Conservation (phyloP, 257 asterid species). For the Thymus mandschuricus region DNA sequence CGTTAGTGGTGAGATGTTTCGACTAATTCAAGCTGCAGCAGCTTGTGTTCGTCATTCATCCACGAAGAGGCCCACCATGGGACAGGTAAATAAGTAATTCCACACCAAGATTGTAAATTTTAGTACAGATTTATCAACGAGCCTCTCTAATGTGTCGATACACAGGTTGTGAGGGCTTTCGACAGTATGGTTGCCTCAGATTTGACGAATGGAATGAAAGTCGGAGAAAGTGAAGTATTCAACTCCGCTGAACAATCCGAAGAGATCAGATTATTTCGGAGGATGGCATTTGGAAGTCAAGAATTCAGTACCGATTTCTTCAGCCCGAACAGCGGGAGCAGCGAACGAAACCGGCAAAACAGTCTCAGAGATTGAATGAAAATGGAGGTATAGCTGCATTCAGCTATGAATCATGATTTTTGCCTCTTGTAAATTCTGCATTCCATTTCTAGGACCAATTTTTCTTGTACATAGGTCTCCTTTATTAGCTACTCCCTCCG, state of each 20-base stretch:
- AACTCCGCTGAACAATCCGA: conserved; percentile 83
- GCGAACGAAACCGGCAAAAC: conserved; percentile 39
- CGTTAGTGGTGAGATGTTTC: conserved; percentile 63
- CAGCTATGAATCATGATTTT: neutral
- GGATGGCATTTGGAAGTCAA: conserved; percentile 90
- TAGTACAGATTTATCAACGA: neutral
- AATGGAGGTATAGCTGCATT: conserved; percentile 27
- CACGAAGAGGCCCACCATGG: conserved; percentile 86
- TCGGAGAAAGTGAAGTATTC: conserved; percentile 78
- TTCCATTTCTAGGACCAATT: conserved; percentile 39
- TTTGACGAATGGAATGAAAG: conserved; percentile 85
- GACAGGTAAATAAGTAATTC: conserved; percentile 58
- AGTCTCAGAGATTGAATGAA: conserved; percentile 36
- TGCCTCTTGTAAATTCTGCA: conserved; percentile 24
- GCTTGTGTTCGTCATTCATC: conserved; percentile 95
- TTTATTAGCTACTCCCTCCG: conserved; percentile 2
- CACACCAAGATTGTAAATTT: neutral
- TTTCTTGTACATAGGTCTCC: conserved; percentile 51
- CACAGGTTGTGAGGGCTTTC: conserved; percentile 86
- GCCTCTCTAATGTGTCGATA: conserved; percentile 13
- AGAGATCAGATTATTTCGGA: conserved; percentile 76
- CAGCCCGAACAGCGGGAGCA: conserved; percentile 49
- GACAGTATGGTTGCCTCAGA: conserved; percentile 67
- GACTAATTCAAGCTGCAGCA: conserved; percentile 84
- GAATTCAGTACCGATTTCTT: conserved; percentile 71